Percentiles rank a stretch among this genome's conserved stretches.
Conservation (phyloP, 225 moss, liverwort and hornwort species). For the Pseudoscleropodium purum region DNA sequence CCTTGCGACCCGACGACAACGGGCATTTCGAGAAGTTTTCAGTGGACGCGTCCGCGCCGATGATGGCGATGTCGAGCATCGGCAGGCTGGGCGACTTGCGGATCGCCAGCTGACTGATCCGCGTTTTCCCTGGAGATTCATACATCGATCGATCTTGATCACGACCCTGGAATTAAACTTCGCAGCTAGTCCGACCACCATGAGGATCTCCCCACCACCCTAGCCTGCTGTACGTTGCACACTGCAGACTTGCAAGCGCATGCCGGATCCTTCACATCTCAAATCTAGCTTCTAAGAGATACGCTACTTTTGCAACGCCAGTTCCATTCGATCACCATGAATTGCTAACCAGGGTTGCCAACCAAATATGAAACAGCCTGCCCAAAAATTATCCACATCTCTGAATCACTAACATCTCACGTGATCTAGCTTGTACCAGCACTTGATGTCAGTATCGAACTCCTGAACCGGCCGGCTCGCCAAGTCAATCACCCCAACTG, state of each 20-base stretch:
- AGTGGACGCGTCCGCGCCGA: neutral
- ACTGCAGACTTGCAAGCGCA: neutral
- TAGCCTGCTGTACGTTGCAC: neutral
- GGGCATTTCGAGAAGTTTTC: neutral
- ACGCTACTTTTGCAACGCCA: neutral
- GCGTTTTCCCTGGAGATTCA: neutral
- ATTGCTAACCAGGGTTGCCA: neutral
- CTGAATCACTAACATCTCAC: neutral
- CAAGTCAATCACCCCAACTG: neutral
- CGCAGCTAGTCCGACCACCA: neutral
- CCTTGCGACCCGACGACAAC: neutral
- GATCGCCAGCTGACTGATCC: slow-evolving; percentile 13
- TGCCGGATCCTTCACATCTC: neutral
- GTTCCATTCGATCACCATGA: neutral
- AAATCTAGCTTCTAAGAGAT: neutral
- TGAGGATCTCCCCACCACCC: neutral
- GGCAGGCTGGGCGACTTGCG: slow-evolving; percentile 38
- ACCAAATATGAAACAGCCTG: neutral
- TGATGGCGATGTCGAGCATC: slow-evolving; percentile 5
- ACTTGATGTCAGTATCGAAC: neutral
- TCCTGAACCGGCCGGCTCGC: neutral
- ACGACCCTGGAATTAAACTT: neutral
- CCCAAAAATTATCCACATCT: neutral
- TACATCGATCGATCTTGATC: slow-evolving; percentile 21
- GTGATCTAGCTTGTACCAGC: neutral